Percentiles rank a stretch among this genome's conserved stretches.
These are phyloP conservation scores for Penicillium rolfsii DNA, from an alignment of 2,329 filamentous ascomycete genomes.

Conservation along the genomic window DNA sequence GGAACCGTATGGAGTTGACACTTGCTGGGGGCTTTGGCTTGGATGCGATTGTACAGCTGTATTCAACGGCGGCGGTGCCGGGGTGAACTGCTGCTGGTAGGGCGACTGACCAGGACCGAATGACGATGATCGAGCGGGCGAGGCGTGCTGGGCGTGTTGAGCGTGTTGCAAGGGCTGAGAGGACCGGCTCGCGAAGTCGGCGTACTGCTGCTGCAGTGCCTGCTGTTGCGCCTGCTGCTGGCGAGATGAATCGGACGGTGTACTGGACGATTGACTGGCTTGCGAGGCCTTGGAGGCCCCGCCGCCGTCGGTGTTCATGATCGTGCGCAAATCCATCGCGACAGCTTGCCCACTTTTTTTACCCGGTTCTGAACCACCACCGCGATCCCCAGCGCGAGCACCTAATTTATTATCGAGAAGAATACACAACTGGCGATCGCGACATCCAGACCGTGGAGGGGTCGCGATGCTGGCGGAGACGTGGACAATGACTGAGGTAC, in stretches of 20 bases:
- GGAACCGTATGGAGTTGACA: conserved; percentile 36
- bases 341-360: conserved; percentile 22
- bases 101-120: conserved; percentile 46
- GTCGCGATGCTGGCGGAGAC: conserved; percentile 9
- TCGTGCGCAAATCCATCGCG: conserved; percentile 57
- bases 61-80: conserved; percentile 37
- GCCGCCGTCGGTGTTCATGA: conserved; percentile 53
- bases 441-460: conserved; percentile 23
- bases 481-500: conserved; percentile 21
- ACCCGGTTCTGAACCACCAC: conserved; percentile 21
- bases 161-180: conserved; percentile 51
- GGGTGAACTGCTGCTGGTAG: conserved; percentile 44
- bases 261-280: conserved; percentile 36
- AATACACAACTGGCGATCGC: conserved; percentile 21
- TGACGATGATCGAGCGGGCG: conserved; percentile 47
- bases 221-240: conserved; percentile 23
- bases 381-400: conserved; percentile 26
- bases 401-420: conserved; percentile 19
- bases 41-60: conserved; percentile 35
- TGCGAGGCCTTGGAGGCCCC: conserved; percentile 37
- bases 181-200: conserved; percentile 36
- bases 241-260: conserved; percentile 33
- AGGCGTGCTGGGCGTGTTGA: conserved; percentile 49
- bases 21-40: conserved; percentile 39
- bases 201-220: conserved; percentile 31